Percentiles rank a stretch among this genome's conserved stretches.
These are phyloP conservation scores for Leccinum longicurvipes DNA, from an alignment of 768 basidiomycete genomes.

Conservation along the genomic window DNA sequence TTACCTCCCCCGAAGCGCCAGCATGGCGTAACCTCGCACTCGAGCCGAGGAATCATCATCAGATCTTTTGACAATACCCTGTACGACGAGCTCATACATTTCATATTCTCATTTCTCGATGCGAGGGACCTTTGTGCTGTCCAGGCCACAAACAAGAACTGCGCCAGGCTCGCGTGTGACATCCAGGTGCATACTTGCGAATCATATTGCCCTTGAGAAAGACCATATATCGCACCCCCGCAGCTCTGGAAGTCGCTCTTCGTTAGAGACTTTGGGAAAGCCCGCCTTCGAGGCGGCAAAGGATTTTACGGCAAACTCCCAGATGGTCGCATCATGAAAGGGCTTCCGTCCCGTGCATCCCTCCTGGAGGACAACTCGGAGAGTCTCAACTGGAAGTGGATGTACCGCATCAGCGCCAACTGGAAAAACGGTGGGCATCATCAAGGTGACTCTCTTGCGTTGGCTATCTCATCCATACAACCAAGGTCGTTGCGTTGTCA, in stretches of 20 bases:
- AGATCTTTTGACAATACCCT: slow-evolving; percentile 53
- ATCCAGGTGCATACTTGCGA: slow-evolving; percentile 47
- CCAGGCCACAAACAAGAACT: slow-evolving; percentile 61
- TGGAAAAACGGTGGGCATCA: slow-evolving; percentile 66
- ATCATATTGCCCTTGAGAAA: background rate
- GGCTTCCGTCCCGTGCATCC: slow-evolving; percentile 52
- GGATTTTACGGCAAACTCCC: slow-evolving; percentile 51
- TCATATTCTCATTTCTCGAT: slow-evolving; percentile 69
- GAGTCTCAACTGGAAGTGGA: slow-evolving; percentile 72
- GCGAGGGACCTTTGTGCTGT: slow-evolving; percentile 64
- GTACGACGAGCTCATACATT: slow-evolving; percentile 74
- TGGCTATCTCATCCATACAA: slow-evolving; percentile 20
- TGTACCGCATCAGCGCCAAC: slow-evolving; percentile 82
- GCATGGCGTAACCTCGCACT: slow-evolving; percentile 27
- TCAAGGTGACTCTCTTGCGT: slow-evolving; percentile 8
- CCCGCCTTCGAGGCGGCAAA: slow-evolving; percentile 62
- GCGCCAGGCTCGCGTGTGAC: slow-evolving; percentile 64
- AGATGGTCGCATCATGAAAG: slow-evolving; percentile 57
- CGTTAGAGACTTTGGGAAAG: slow-evolving; percentile 59
- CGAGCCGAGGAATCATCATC: slow-evolving; percentile 9
- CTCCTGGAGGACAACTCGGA: slow-evolving; percentile 26
- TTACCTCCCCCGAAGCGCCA: slow-evolving; percentile 60
- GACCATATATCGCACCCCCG: slow-evolving; percentile 16
- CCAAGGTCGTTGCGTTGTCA: slow-evolving; percentile 62
- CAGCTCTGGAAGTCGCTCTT: slow-evolving; percentile 71